Base-by-base conservation (phyloP, 2,329 filamentous ascomycete genomes). In the Xylaria hypoxylon region DNA sequence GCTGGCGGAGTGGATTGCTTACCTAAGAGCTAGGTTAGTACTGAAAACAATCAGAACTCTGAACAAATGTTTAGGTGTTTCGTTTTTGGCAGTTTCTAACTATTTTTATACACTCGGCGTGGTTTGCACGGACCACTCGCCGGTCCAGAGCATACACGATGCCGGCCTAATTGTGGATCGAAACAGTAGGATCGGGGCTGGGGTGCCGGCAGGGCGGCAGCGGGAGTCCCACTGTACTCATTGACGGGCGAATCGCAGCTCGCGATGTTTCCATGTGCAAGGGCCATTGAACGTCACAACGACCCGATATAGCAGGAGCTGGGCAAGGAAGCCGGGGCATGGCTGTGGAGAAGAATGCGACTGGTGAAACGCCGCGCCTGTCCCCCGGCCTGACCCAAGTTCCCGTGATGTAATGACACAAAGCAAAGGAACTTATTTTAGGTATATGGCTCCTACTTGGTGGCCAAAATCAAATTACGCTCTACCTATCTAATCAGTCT, bases 61-160 rank as follows among this genome's bases (percentile, higher is more conserved):
- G n/a, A 47, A 10, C 24, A 26, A n/a, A n/a, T 44, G 19, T 24
- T 47, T 7, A 35, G 33, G 33, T 38, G 35, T 38, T 38, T 38
- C n/a, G 19, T 38, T 24, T 24, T 3, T n/a, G 10, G 35, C 35
- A 3, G 35, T 38, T 15, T 47, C n/a, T 22, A 13, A 26, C 51
- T 53, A 53, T 53, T 53, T 53, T 53, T 53, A 26, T 24, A 53
- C 22, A 33, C 13, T 38, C 35, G 35, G 35, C 13, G 35, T 38
- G 11, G 35, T 11, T 38, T 38, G 13, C 35, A 38, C 35, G 35
- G 35, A 38, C 24, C 15, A 51, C n/a, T 28, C 17, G 26, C 33
- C 33, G 31, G 50, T 52, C 28, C 38, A 28, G 51, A 24, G 80
- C 81, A 11, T 40, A 24, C n/a, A 8, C 62, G 97, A 10, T 33